These are phyloP conservation scores for Epichloe brachyelytri DNA, from an alignment of 2,329 filamentous ascomycete genomes.

Conservation along the genomic window DNA sequence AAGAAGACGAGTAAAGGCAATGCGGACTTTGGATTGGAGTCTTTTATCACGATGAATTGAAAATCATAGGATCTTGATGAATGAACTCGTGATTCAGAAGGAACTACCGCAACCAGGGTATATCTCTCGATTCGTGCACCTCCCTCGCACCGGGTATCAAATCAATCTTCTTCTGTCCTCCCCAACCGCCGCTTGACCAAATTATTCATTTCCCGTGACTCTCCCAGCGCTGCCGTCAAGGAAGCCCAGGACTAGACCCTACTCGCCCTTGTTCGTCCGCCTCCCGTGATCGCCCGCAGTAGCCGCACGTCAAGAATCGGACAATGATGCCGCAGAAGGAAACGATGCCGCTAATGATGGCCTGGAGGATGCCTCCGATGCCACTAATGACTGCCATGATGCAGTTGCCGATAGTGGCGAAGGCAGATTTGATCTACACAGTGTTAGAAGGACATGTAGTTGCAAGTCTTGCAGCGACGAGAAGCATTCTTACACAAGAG, in stretches of 20 bases:
- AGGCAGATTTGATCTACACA: slow-evolving; percentile 41
- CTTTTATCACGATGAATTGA: background rate
- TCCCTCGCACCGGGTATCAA: slow-evolving; percentile 1
- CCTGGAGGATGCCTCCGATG: slow-evolving; percentile 50
- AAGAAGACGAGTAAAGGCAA: slow-evolving; percentile 27
- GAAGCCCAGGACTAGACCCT: slow-evolving; percentile 8
- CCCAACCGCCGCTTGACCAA: background rate
- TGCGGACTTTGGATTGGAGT: background rate
- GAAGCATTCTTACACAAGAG: slow-evolving; percentile 55
- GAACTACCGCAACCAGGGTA: slow-evolving; percentile 1
- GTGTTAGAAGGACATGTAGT: background rate
- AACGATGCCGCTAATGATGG: slow-evolving; percentile 56
- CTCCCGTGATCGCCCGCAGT: slow-evolving; percentile 14
- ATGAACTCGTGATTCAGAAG: background rate
- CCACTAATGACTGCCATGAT: slow-evolving; percentile 58
- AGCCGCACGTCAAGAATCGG: slow-evolving; percentile 47
- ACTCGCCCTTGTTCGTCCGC: slow-evolving; percentile 12
- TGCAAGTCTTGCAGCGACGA: background rate
- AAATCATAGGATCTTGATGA: slow-evolving; percentile 5
- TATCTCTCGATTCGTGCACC: slow-evolving; percentile 2
- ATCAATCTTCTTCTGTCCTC: background rate
- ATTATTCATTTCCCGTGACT: background rate
- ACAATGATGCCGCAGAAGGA: slow-evolving; percentile 53
- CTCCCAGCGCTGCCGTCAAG: background rate
- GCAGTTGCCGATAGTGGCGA: slow-evolving; percentile 51